Percentiles rank a stretch among this genome's conserved stretches.
These are phyloP conservation scores for Erysimum pusillum DNA, from an alignment of 441 rosid genomes.

Conservation along the genomic window DNA sequence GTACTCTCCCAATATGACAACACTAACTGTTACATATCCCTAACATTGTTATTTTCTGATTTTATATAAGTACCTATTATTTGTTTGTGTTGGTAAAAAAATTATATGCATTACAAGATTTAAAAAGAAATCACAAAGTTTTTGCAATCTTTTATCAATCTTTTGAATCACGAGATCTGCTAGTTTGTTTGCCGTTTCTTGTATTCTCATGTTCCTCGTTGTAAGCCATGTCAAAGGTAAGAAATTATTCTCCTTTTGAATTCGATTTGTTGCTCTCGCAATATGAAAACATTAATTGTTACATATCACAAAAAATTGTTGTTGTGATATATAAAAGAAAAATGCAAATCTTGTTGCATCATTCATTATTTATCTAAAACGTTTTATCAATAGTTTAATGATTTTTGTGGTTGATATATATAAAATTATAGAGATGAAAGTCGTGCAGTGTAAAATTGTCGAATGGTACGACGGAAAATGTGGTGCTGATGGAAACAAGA, in stretches of 20 bases:
- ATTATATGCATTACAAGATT: neutral
- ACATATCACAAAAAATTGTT: neutral
- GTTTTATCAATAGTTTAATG: neutral
- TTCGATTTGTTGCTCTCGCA: neutral
- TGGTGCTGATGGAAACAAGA: conserved; percentile 21
- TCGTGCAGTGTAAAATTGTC: neutral
- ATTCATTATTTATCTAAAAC: neutral
- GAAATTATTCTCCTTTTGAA: too few species aligned
- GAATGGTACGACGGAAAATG: neutral
- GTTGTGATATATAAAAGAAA: neutral
- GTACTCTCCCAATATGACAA: too few species aligned
- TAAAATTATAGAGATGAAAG: neutral
- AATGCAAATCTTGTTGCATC: neutral
- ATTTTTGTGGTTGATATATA: neutral
- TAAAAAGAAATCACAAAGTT: neutral
- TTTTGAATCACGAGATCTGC: conserved; percentile 32
- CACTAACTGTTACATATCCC: too few species aligned
- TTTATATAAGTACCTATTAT: neutral
- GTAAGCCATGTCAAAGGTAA: conserved; percentile 19
- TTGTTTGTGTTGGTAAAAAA: neutral
- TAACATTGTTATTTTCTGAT: too few species aligned
- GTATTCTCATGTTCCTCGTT: neutral
- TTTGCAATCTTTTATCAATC: neutral
- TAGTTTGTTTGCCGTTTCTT: conserved; percentile 5
- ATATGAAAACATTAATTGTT: neutral